A percentile compares a stretch with the other conserved stretches of the same genome.
phyloP scores from a whole-genome alignment of 2,329 filamentous ascomycete genomes.

The Neofusicoccum umdonicola region DNA sequence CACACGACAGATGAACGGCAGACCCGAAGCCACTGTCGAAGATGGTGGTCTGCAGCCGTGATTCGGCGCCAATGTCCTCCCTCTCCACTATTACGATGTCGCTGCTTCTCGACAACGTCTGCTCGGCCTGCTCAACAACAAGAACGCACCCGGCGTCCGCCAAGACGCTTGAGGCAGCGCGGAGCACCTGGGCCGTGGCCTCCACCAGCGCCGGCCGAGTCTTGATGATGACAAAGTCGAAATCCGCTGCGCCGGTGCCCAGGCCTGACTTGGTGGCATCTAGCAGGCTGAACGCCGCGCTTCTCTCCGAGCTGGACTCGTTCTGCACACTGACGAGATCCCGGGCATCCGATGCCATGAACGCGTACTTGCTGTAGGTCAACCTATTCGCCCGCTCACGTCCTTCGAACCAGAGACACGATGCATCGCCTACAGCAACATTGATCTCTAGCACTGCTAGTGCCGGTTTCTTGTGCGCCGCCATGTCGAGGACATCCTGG shows the following conservation, averaged over 20 bases:
- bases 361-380: background rate
- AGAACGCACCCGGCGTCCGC: background rate
- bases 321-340: background rate
- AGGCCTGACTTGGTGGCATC: conserved; percentile 11
- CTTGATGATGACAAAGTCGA: background rate
- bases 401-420: background rate
- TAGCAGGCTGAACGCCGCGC: conserved; percentile 28
- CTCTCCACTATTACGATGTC: background rate
- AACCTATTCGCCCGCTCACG: background rate
- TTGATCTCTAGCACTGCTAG: conserved; percentile 36
- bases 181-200: background rate
- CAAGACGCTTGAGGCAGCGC: background rate
- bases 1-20: background rate
- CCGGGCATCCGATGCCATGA: background rate
- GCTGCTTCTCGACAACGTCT: background rate
- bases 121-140: background rate
- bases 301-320: background rate
- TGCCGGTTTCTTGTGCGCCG: conserved; percentile 36
- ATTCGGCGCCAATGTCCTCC: background rate
- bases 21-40: background rate
- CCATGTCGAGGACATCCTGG: conserved; percentile 30
- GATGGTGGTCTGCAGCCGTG: background rate
- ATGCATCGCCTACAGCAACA: conserved; percentile 22
- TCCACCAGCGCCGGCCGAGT: background rate
- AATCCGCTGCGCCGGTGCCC: conserved; percentile 16